Conservation (phyloP, 805 yeast species). For the Candida yuanshanica region DNA sequence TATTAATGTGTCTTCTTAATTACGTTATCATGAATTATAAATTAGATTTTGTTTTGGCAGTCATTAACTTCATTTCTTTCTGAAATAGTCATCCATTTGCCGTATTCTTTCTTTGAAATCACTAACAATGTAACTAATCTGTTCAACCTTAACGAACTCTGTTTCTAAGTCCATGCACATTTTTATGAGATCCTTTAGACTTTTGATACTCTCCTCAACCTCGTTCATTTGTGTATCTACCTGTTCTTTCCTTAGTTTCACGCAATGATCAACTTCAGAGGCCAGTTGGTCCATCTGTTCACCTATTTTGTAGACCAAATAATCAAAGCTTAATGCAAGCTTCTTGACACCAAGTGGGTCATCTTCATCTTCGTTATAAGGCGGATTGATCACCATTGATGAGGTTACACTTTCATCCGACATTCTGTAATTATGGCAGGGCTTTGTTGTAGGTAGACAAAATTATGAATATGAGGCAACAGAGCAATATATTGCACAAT, state of each 20-base stretch:
- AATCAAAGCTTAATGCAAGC: constrained; percentile 58
- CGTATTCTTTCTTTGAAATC: constrained; percentile 37
- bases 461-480: too few relatives aligned
- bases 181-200: constrained; percentile 33
- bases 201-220: constrained; percentile 36
- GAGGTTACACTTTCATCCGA: background rate
- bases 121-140: constrained; percentile 34
- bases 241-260: constrained; percentile 21
- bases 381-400: constrained; percentile 1
- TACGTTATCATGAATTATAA: background rate
- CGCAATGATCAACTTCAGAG: constrained; percentile 31
- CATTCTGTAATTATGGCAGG: too few relatives aligned
- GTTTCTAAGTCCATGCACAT: constrained; percentile 46
- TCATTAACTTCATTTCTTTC: background rate
- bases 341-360: constrained; percentile 62
- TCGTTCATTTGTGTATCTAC: constrained; percentile 18
- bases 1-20: background rate
- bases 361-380: constrained; percentile 28
- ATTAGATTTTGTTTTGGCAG: background rate
- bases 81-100: constrained; percentile 26
- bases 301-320: constrained; percentile 54
- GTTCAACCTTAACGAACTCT: constrained; percentile 45
- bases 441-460: too few relatives aligned
- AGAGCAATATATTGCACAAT: too few relatives aligned
- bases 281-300: constrained; percentile 47